These are phyloP conservation scores for Trichocladium uniseriatum DNA, from an alignment of 495 filamentous ascomycete genomes.

Conservation along the genomic window DNA sequence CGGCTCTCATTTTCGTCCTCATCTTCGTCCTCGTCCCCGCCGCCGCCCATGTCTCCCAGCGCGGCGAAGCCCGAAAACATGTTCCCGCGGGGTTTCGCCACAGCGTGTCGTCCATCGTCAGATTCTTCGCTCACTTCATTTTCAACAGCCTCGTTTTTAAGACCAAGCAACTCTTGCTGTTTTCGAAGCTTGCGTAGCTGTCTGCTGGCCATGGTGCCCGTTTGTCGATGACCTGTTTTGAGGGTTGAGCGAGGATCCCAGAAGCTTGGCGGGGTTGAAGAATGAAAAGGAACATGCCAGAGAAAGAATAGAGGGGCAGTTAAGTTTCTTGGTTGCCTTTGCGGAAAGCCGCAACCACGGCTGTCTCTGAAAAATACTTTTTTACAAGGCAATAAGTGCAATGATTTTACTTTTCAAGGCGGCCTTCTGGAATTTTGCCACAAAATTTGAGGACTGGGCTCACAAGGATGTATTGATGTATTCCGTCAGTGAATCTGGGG, in stretches of 20 bases:
- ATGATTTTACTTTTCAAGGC: no score
- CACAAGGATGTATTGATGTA: no score
- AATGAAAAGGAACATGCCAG: background rate
- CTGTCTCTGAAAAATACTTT: no score
- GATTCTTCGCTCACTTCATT: slow-evolving; percentile 37
- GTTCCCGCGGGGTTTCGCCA: slow-evolving; percentile 31
- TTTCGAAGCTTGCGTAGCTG: slow-evolving; percentile 71
- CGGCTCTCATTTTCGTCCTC: slow-evolving; percentile 34
- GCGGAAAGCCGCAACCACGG: background rate
- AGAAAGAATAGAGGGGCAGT: background rate
- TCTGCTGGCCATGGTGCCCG: slow-evolving; percentile 60
- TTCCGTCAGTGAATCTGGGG: no score
- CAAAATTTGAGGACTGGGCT: no score
- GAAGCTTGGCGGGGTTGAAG: no score
- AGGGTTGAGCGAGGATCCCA: background rate
- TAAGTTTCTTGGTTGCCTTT: background rate
- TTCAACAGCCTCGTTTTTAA: slow-evolving; percentile 28
- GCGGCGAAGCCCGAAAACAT: slow-evolving; percentile 44
- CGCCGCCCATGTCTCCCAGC: slow-evolving; percentile 32
- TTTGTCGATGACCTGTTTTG: background rate
- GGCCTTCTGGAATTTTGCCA: no score
- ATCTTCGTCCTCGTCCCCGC: slow-evolving; percentile 33
- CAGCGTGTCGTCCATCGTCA: slow-evolving; percentile 36
- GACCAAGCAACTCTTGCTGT: slow-evolving; percentile 48
- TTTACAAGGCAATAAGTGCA: no score